Evolutionary conservation across 176 grass and related monocot species (phyloP).

Genomic region (Neostapfia colusana): DNA sequence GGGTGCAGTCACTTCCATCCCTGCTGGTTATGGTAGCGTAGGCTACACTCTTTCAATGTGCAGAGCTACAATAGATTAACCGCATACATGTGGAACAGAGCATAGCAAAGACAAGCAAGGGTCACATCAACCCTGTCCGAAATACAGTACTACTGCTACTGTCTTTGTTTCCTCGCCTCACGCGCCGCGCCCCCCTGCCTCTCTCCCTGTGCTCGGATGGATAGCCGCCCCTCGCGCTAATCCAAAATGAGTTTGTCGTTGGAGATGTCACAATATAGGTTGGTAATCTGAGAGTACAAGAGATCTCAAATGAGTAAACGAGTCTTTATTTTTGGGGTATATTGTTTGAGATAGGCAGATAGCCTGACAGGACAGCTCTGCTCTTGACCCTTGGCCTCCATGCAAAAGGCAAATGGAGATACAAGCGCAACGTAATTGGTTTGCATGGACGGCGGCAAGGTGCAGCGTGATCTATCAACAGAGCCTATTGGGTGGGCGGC

Average conservation of each 20-base stretch:
- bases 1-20: constrained; percentile 17
- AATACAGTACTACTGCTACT: too few relatives aligned
- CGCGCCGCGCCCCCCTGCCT: too few relatives aligned
- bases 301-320: not conserved
- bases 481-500: constrained; percentile 4
- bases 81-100: not conserved
- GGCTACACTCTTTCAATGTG: not conserved
- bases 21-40: not conserved
- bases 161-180: too few relatives aligned
- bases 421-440: constrained; percentile 14
- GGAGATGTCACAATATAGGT: too few relatives aligned
- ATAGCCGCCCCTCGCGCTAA: too few relatives aligned
- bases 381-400: not conserved
- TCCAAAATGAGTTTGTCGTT: too few relatives aligned
- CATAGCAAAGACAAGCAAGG: not conserved
- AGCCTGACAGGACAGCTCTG: not conserved
- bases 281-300: too few relatives aligned
- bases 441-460: constrained; percentile 31
- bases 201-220: too few relatives aligned
- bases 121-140: not conserved
- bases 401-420: not conserved
- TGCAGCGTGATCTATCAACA: constrained; percentile 23
- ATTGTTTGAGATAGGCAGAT: too few relatives aligned
- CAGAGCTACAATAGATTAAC: not conserved
- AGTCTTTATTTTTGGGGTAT: not conserved